Evolutionary conservation across 257 asterid species (phyloP), one percentile per base, ranked within the genome.

Genomic region (Echium plantagineum): DNA sequence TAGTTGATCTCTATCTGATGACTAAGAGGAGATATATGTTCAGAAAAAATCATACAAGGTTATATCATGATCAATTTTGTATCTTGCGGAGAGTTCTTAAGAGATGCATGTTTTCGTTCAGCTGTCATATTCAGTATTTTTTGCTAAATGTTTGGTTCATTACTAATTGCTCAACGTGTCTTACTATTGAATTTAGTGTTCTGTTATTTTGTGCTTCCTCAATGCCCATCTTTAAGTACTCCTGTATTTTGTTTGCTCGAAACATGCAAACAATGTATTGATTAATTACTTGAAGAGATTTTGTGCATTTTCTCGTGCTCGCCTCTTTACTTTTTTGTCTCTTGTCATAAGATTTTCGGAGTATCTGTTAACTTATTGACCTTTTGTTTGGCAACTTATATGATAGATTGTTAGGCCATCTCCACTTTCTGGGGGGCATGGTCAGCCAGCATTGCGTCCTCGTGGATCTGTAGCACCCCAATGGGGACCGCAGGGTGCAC

Each of bases 401-500:
- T 17, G 2, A 53, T 70, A 93, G 98, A 75, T 75, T 47, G 61
- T 75, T 48, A 75, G 95, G 74, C 87, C 84, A 48, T 81, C 98
- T 22, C 80, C 90, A 48, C 87, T 78, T 59, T 80, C 97, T 70
- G 69, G 90, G 51, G 91, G 93, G 59, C 77, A 84, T 74, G 72
- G 70, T 77, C 97, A 86, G 81, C 94, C 80, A 61, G 70, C 81
- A 47, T 83, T 72, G 70, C 96, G 89, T 28, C 94, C 95, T 28
- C 94, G 85, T 65, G 96, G 95, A 67, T 82, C 88, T 59, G 76
- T 49, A 73, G 72, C 85, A 71, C 79, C 94, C 35, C 96, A 81
- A 59, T 93, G 98, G 98, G 91, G 97, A 49, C 77, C 82, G 60
- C 88, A 90, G 12, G 90, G 89, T 61, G 81, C 88, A 53, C 93